phyloP scores from a whole-genome alignment of 805 yeast genomes.

The Candida easanensis region DNA sequence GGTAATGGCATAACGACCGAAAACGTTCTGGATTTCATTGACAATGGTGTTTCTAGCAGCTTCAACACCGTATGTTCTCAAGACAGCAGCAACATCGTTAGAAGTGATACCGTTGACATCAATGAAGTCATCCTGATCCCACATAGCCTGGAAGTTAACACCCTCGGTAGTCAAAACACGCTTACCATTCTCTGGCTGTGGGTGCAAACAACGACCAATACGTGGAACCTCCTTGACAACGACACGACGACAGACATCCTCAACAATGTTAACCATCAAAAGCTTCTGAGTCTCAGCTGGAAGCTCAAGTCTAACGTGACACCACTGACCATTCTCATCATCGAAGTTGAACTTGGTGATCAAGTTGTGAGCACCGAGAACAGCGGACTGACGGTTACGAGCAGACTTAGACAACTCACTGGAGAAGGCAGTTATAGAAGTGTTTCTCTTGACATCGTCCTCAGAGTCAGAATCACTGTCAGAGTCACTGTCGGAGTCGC shows the following conservation, averaged over 20 bases:
- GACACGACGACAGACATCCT: slow-evolving; percentile 82
- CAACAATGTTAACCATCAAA: slow-evolving; percentile 95
- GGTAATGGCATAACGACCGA: slow-evolving; percentile 92
- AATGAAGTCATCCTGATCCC: slow-evolving; percentile 94
- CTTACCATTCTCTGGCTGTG: slow-evolving; percentile 64
- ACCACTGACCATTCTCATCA: slow-evolving; percentile 86
- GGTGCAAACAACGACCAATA: slow-evolving; percentile 92
- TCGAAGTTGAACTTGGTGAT: slow-evolving; percentile 85
- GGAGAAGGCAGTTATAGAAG: slow-evolving; percentile 27
- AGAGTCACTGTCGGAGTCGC: slow-evolving; percentile 29
- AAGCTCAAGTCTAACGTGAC: slow-evolving; percentile 82
- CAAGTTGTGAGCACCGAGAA: slow-evolving; percentile 67
- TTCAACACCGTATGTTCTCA: slow-evolving; percentile 94
- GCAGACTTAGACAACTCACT: slow-evolving; percentile 54
- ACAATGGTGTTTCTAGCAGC: slow-evolving; percentile 98
- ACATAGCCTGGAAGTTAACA: slow-evolving; percentile 95
- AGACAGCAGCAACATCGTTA: slow-evolving; percentile 89
- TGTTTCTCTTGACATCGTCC: slow-evolving; percentile 12
- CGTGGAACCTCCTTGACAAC: slow-evolving; percentile 90
- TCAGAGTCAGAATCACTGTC: slow-evolving; percentile 44
- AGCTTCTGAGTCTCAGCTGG: slow-evolving; percentile 86
- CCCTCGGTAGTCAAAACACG: slow-evolving; percentile 93
- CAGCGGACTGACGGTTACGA: slow-evolving; percentile 81
- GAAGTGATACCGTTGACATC: slow-evolving; percentile 87
- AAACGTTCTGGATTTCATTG: slow-evolving; percentile 91